Base-by-base conservation (phyloP, 208 protist genomes). In the Acanthamoeba healyi region DNA sequence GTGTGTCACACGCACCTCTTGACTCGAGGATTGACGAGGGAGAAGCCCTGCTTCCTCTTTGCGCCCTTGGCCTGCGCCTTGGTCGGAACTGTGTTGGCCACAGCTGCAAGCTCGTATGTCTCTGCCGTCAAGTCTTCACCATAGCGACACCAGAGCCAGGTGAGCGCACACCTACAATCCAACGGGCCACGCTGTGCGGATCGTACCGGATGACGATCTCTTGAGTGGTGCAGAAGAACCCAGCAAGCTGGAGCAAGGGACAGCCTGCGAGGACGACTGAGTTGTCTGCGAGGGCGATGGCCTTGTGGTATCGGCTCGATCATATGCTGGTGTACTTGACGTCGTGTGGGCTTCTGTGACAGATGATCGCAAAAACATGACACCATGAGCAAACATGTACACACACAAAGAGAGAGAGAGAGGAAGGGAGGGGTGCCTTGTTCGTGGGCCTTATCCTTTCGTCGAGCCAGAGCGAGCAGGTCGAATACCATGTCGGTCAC, bases 401-500 rank as follows among this genome's bases (percentile, higher is more conserved):
- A n/a, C n/a, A n/a, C n/a, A n/a, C n/a, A 12, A 12, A 49, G 44
- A 12, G 44, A 12, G 44, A 36, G 34, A 14, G 14, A 14, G 34
- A 36, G 34, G 63, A 86, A 34, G 6, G 4, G 32, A 42, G n/a
- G n/a, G 36, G 10, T 12, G 12, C 54, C 44, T 67, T 34, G 61
- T 67, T 38, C 61, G n/a, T 54, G 10, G 15, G 29, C 12, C 9
- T 36, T 29, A 7, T 15, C n/a, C 36, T 36, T 40, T 19, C 61
- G 34, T 22, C 87, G 54, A 24, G 87, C 36, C 10, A 92, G 12
- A 19, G 56, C 38, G n/a, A 92, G 51, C 17, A 92, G 87, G 22
- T 92, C 87, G 29, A 92, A 92, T 38, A 92, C 87, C 36, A 92
- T 70, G 36, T 92, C 87, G 29, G 58, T 22, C 26, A 74, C 61